Conservation (phyloP, 1,284 basidiomycete species). For the Naganishia sp. region DNA sequence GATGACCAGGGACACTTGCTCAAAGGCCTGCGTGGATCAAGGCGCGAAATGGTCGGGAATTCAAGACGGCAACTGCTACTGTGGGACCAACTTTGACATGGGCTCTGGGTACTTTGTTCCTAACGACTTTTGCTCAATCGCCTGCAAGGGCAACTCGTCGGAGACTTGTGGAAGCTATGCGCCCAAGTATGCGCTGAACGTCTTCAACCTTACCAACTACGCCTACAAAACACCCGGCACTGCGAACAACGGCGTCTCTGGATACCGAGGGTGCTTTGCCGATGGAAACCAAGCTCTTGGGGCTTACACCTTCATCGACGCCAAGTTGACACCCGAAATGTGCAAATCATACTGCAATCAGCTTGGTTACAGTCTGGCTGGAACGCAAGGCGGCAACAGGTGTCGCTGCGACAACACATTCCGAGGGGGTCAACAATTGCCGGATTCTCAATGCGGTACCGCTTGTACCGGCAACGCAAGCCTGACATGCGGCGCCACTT, state of each 20-base stretch:
- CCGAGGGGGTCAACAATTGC: neutral
- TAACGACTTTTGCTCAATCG: slow-evolving; percentile 2
- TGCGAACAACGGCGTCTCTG: neutral
- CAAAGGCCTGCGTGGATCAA: slow-evolving; percentile 33
- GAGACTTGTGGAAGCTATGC: slow-evolving; percentile 12
- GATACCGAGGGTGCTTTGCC: slow-evolving; percentile 1
- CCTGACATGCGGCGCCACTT: neutral
- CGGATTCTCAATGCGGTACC: slow-evolving; percentile 1
- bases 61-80: slow-evolving; percentile 21
- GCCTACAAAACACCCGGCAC: neutral
- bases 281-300: neutral
- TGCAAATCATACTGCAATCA: slow-evolving; percentile 4
- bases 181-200: slow-evolving; percentile 17
- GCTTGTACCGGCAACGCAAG: neutral
- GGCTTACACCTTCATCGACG: neutral
- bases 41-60: slow-evolving; percentile 33
- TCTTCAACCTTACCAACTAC: slow-evolving; percentile 14
- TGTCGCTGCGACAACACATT: neutral
- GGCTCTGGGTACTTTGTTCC: slow-evolving; percentile 10
- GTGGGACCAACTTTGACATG: neutral
- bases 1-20: slow-evolving; percentile 37
- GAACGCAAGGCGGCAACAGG: neutral
- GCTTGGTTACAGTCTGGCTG: slow-evolving; percentile 1
- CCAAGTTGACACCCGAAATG: neutral
- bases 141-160: slow-evolving; percentile 10